These are phyloP conservation scores for Prunus salicina DNA, from an alignment of 306 rosid genomes.

Conservation along the genomic window DNA sequence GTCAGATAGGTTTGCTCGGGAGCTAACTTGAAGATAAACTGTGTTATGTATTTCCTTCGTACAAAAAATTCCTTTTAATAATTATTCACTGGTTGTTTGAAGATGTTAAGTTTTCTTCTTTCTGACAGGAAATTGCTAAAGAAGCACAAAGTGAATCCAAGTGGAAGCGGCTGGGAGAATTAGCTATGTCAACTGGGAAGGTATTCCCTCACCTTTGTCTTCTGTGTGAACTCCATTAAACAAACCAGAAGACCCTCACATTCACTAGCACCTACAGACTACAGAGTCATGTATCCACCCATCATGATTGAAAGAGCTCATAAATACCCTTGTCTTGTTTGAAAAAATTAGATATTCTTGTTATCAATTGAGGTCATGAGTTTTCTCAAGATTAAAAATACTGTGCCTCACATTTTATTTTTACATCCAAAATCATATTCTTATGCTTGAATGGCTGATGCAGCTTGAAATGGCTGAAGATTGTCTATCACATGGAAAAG, in stretches of 20 bases:
- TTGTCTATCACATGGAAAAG: constrained; percentile 77
- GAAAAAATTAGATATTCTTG: neutral
- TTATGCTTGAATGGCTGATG: constrained; percentile 25
- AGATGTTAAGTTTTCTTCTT: constrained; percentile 15
- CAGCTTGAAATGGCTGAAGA: constrained; percentile 99
- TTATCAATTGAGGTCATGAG: neutral
- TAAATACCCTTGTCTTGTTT: neutral
- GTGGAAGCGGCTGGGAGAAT: constrained; percentile 96
- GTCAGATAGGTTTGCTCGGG: neutral
- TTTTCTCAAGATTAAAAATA: neutral
- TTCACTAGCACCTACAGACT: neutral
- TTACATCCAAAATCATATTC: constrained; percentile 7
- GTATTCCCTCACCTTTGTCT: constrained; percentile 33
- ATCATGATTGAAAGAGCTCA: neutral
- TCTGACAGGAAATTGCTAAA: constrained; percentile 71
- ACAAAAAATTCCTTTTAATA: neutral
- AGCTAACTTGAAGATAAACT: neutral
- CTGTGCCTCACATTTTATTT: neutral
- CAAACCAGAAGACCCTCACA: neutral
- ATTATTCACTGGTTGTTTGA: neutral
- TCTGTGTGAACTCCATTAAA: neutral
- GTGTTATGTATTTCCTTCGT: neutral
- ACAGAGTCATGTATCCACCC: neutral
- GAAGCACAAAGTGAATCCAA: constrained; percentile 78
- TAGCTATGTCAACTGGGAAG: constrained; percentile 92